A percentile compares a stretch with the other conserved stretches of the same genome.
These are phyloP conservation scores for Moricandia moricandioides DNA, from an alignment of 345 rosid species.

Conservation along the genomic window DNA sequence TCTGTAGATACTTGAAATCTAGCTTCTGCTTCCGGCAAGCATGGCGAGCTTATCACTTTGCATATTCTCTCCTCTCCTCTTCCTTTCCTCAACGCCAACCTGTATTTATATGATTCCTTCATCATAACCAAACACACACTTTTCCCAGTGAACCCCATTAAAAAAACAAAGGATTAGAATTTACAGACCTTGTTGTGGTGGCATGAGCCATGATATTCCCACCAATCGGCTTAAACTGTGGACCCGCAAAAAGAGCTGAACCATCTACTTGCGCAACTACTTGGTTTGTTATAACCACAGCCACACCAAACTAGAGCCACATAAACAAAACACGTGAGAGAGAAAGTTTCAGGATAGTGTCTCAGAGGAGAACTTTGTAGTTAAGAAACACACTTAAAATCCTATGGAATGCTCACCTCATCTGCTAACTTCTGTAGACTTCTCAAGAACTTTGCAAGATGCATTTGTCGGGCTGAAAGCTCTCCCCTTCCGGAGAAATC, in stretches of 20 bases:
- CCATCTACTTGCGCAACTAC: slow-evolving; percentile 99
- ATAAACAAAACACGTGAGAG: not conserved
- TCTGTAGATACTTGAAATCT: slow-evolving; percentile 81
- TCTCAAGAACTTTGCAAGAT: slow-evolving; percentile 94
- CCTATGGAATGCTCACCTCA: slow-evolving; percentile 53
- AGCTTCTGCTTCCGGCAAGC: slow-evolving; percentile 91
- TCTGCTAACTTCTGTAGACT: slow-evolving; percentile 95
- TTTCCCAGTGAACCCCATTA: not conserved
- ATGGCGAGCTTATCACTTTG: slow-evolving; percentile 96
- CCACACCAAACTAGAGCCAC: slow-evolving; percentile 77
- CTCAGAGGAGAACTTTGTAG: not conserved
- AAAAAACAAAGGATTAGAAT: not conserved
- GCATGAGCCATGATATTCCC: slow-evolving; percentile 99
- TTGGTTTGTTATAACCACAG: slow-evolving; percentile 91
- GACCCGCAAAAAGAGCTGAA: slow-evolving; percentile 89
- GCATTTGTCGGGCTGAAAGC: slow-evolving; percentile 96
- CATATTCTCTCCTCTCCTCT: slow-evolving; percentile 96
- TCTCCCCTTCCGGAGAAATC: slow-evolving; percentile 96
- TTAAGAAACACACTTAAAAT: slow-evolving; percentile 38
- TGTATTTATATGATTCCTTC: slow-evolving; percentile 14
- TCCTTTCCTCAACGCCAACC: slow-evolving; percentile 89
- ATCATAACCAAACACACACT: not conserved
- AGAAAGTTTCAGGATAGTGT: not conserved
- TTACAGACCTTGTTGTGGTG: slow-evolving; percentile 81
- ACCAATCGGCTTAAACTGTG: slow-evolving; percentile 94